Evolutionary conservation across 345 rosid species (phyloP), one percentile per base, ranked within the genome.

Genomic region (Reutealis trisperma): DNA sequence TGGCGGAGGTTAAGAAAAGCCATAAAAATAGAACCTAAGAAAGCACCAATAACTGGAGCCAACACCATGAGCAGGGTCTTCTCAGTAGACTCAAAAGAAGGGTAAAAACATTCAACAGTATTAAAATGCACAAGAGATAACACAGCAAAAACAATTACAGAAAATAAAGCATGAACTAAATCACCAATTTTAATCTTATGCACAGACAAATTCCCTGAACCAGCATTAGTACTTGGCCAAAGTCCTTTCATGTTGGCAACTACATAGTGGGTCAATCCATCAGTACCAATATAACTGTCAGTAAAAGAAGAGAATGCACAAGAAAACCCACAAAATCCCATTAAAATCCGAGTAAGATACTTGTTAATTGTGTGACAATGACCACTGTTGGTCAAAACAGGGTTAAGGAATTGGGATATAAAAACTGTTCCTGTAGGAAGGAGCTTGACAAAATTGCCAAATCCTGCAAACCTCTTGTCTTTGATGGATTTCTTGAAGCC

Each of bases 391-490:
- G 97, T 83, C 27, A 93, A 37, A 51, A 91, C 66, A 51, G 98
- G 97, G 86, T 87, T 91, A 16, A 94, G 97, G 89, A 91, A 88
- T 63, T 89, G 94, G 83, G 85, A 94, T 62, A 87, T n/a, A 81
- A 93, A 94, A 73, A 93, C 93, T 1, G 94, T 93, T 77, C 97
- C 97, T 24, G 97, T 91, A 0, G 98, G 98, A 47, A 94, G 97
- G 67, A 94, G 90, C 89, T 87, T 91, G 78, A 94, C 65, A 52
- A 94, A 91, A 86, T 88, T 94, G 2, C 93, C 90, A 0, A 90
- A 47, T 22, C 96, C 92, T 8, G 79, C 30, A 14, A 89, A 83
- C 55, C 92, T 82, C 77, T 63, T 86, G 72, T 80, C 93, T 47
- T 80, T 67, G 41, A 85, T 62, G 61, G 88, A 83, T 72, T 58